These are phyloP conservation scores for Yamadazyma conglobata DNA, from an alignment of 1,139 yeast species.

Conservation along the genomic window DNA sequence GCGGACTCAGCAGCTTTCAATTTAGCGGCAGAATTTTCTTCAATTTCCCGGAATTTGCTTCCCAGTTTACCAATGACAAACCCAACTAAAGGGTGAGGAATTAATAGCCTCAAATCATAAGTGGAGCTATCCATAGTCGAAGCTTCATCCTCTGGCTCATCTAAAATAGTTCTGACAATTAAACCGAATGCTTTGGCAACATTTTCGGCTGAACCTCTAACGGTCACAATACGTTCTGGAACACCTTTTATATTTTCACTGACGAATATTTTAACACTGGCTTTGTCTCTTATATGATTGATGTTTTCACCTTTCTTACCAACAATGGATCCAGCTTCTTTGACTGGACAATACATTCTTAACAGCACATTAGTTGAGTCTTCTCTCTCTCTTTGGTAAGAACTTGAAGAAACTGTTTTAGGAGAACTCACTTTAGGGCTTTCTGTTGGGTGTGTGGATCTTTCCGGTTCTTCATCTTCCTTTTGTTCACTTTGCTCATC, in stretches of 20 bases:
- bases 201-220: slow-evolving; percentile 73
- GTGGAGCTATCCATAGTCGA: slow-evolving; percentile 54
- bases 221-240: slow-evolving; percentile 73
- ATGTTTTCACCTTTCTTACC: slow-evolving; percentile 79
- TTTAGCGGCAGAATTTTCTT: slow-evolving; percentile 77
- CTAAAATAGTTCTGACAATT: slow-evolving; percentile 61
- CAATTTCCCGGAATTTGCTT: slow-evolving; percentile 72
- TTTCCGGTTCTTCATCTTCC: not conserved
- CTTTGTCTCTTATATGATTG: slow-evolving; percentile 59
- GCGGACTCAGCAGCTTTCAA: slow-evolving; percentile 74
- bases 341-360: slow-evolving; percentile 74
- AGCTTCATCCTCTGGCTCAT: slow-evolving; percentile 66
- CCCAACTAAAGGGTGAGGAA: slow-evolving; percentile 83
- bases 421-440: slow-evolving; percentile 1
- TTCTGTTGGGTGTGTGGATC: slow-evolving; percentile 1
- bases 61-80: slow-evolving; percentile 82
- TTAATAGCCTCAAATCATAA: slow-evolving; percentile 56
- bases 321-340: slow-evolving; percentile 71
- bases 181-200: slow-evolving; percentile 84
- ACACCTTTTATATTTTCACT: slow-evolving; percentile 73
- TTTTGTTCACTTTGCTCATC: slow-evolving; percentile 2
- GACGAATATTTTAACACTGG: slow-evolving; percentile 69
- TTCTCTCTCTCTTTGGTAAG: slow-evolving; percentile 22
- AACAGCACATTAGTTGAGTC: slow-evolving; percentile 63
- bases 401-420: slow-evolving; percentile 20